Conservation (phyloP, 179 eudicot genomes). For the Actinidia polygama region DNA sequence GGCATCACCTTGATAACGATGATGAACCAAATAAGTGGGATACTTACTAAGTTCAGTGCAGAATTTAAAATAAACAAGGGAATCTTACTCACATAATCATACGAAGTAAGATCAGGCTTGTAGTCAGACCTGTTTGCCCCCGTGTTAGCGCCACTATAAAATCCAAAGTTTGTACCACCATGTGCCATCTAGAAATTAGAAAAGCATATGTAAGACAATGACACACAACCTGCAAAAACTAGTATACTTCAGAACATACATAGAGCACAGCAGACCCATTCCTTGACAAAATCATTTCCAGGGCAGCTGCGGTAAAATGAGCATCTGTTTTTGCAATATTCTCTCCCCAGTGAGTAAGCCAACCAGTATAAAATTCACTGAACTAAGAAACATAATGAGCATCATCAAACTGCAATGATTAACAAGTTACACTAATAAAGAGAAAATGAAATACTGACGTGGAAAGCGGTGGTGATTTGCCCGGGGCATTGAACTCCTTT, state of each 20-base stretch:
- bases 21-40: neutral
- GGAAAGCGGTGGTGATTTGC: slow-evolving; percentile 96
- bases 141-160: slow-evolving; percentile 90
- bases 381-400: slow-evolving; percentile 32
- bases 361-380: slow-evolving; percentile 98
- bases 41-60: neutral
- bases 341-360: slow-evolving; percentile 99
- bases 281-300: slow-evolving; percentile 73
- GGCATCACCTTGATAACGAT: neutral
- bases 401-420: slow-evolving; percentile 19
- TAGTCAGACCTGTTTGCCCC: slow-evolving; percentile 74
- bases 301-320: slow-evolving; percentile 66
- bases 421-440: neutral
- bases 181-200: slow-evolving; percentile 77
- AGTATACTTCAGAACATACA: slow-evolving; percentile 48
- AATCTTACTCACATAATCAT: slow-evolving; percentile 84
- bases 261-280: slow-evolving; percentile 96
- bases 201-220: slow-evolving; percentile 23
- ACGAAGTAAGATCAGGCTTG: slow-evolving; percentile 96
- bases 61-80: slow-evolving; percentile 12
- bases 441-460: slow-evolving; percentile 55
- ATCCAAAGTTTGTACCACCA: slow-evolving; percentile 98
- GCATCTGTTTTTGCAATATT: slow-evolving; percentile 77
- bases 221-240: slow-evolving; percentile 18
- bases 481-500: slow-evolving; percentile 90